These are phyloP conservation scores for Lagenidium sp. DNA, from an alignment of 352 stramenopile species.

Conservation along the genomic window DNA sequence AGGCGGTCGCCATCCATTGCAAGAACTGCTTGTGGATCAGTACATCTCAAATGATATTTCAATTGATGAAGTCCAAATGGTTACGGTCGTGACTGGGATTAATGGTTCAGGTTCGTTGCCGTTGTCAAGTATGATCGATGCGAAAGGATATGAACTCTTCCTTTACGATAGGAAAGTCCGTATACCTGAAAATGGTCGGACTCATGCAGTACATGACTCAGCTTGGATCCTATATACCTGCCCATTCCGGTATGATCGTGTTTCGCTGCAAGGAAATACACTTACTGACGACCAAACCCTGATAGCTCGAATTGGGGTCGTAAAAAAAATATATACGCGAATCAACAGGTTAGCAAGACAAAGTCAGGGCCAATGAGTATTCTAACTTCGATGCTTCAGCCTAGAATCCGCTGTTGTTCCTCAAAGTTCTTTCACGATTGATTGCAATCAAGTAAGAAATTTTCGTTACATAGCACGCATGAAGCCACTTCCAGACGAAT, in stretches of 20 bases:
- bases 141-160: no score
- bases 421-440: conserved; percentile 85
- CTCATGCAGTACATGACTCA: conserved; percentile 81
- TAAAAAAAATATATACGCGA: conserved; percentile 69
- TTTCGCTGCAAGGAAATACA: conserved; percentile 68
- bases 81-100: conserved; percentile 72
- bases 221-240: conserved; percentile 75
- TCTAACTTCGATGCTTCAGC: conserved; percentile 18
- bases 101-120: conserved; percentile 66
- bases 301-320: conserved; percentile 60
- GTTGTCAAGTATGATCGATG: neutral
- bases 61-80: conserved; percentile 24
- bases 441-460: conserved; percentile 82
- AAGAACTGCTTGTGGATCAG: conserved; percentile 75
- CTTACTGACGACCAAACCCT: conserved; percentile 35
- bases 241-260: conserved; percentile 30
- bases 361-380: neutral
- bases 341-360: conserved; percentile 45
- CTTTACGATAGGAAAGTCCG: conserved; percentile 69
- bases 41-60: conserved; percentile 79
- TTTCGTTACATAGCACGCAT: no score
- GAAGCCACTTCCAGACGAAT: no score
- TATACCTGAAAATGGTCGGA: conserved; percentile 81
- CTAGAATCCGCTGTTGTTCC: conserved; percentile 67
- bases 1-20: conserved; percentile 66